Evolutionary conservation across 2,329 filamentous ascomycete species (phyloP).

Genomic region (Cryphonectria naterciae): DNA sequence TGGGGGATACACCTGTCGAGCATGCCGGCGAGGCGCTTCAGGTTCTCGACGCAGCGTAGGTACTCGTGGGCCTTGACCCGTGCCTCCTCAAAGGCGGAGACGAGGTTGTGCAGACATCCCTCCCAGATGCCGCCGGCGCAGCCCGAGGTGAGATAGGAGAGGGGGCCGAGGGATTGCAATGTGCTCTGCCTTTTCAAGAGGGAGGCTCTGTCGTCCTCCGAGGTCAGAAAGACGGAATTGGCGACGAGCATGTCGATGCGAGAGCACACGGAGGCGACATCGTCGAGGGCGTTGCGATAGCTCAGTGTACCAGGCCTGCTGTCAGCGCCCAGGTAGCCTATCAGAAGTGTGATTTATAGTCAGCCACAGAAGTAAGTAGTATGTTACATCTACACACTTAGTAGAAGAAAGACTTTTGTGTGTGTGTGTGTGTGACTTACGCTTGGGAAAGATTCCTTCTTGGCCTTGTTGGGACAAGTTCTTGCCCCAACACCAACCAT

Average conservation of each 20-base stretch:
- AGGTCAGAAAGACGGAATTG: constrained; percentile 10
- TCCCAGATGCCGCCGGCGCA: constrained; percentile 20
- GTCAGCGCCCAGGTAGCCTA: constrained; percentile 5
- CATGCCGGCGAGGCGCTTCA: constrained; percentile 12
- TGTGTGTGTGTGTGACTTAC: constrained; percentile 1
- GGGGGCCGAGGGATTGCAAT: not conserved
- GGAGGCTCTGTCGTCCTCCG: not conserved
- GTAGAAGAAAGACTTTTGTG: not conserved
- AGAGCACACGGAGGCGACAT: constrained; percentile 2
- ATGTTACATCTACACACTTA: no score
- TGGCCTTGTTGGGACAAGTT: constrained; percentile 11
- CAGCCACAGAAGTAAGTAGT: not conserved
- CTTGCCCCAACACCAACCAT: constrained; percentile 21
- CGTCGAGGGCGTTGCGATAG: constrained; percentile 1
- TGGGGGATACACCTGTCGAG: constrained; percentile 10
- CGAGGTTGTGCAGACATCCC: constrained; percentile 12
- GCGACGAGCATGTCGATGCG: constrained; percentile 13
- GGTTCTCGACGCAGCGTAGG: constrained; percentile 14
- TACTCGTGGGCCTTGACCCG: constrained; percentile 14
- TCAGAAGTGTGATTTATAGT: not conserved
- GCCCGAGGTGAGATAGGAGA: constrained; percentile 17
- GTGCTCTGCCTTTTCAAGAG: not conserved
- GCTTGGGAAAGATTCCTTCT: constrained; percentile 15
- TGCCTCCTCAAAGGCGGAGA: constrained; percentile 13
- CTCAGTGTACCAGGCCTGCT: not conserved